These are phyloP conservation scores for Inga laurina DNA, from an alignment of 306 rosid genomes.

Conservation along the genomic window DNA sequence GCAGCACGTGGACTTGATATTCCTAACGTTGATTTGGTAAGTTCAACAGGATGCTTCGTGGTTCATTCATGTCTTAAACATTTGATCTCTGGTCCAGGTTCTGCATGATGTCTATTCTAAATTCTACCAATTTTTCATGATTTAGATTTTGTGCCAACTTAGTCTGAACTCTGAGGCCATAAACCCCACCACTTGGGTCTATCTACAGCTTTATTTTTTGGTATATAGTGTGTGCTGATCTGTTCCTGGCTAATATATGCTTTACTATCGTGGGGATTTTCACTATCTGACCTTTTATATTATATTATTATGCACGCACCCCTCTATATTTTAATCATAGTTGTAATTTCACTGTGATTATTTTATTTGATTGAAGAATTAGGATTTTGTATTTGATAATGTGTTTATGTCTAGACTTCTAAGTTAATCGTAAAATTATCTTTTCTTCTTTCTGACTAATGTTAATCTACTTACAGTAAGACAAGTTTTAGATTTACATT, in stretches of 20 bases:
- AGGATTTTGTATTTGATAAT: neutral
- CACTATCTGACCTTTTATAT: neutral
- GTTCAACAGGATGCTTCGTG: constrained; percentile 30
- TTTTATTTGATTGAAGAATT: constrained; percentile 18
- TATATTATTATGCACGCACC: neutral
- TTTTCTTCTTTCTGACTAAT: constrained; percentile 21
- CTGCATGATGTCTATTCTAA: constrained; percentile 6
- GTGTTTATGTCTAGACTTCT: neutral
- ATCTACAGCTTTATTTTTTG: neutral
- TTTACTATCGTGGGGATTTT: constrained; percentile 15
- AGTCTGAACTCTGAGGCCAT: constrained; percentile 10
- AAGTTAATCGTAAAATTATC: neutral
- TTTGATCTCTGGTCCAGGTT: constrained; percentile 14
- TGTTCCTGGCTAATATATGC: neutral
- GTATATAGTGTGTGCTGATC: neutral
- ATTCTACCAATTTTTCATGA: neutral
- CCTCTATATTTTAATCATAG: neutral
- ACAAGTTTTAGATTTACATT: constrained; percentile 20
- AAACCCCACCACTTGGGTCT: constrained; percentile 6
- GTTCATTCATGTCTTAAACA: constrained; percentile 10
- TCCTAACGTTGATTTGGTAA: constrained; percentile 96
- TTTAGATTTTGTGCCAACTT: constrained; percentile 11
- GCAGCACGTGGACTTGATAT: constrained; percentile 99
- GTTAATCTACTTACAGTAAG: neutral
- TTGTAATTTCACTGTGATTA: neutral